phyloP scores from a whole-genome alignment of 805 yeast genomes.

The Pichia heedii region DNA sequence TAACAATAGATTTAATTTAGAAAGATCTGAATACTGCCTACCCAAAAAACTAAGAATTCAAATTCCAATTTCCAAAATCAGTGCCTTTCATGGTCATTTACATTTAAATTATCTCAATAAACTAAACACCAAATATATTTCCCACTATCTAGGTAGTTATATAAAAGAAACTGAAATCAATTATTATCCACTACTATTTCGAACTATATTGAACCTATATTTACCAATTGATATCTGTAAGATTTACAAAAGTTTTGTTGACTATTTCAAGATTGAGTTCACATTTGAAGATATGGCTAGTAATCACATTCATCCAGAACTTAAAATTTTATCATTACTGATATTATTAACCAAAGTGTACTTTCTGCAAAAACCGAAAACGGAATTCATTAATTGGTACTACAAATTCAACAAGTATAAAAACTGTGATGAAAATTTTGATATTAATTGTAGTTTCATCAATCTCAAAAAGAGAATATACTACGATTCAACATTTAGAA shows the following conservation, averaged over 20 bases:
- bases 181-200: slow-evolving; percentile 34
- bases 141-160: neutral
- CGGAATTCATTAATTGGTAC: slow-evolving; percentile 23
- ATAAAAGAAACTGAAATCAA: slow-evolving; percentile 13
- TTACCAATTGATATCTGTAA: slow-evolving; percentile 43
- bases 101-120: neutral
- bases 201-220: slow-evolving; percentile 33
- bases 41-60: slow-evolving; percentile 15
- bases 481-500: slow-evolving; percentile 24
- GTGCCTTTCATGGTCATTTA: slow-evolving; percentile 5
- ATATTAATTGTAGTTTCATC: neutral
- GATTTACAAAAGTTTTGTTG: slow-evolving; percentile 25
- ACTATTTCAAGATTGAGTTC: slow-evolving; percentile 12
- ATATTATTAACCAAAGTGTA: slow-evolving; percentile 27
- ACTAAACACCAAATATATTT: neutral
- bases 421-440: neutral
- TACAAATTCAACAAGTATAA: slow-evolving; percentile 4
- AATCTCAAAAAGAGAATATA: slow-evolving; percentile 13
- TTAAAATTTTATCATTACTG: slow-evolving; percentile 27
- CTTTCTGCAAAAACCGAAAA: slow-evolving; percentile 19
- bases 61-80: slow-evolving; percentile 6
- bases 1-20: slow-evolving; percentile 38
- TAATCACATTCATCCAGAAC: slow-evolving; percentile 29
- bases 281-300: neutral
- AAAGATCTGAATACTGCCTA: slow-evolving; percentile 14